These are phyloP conservation scores for Gossypium lobatum DNA, from an alignment of 441 rosid genomes.

Conservation along the genomic window DNA sequence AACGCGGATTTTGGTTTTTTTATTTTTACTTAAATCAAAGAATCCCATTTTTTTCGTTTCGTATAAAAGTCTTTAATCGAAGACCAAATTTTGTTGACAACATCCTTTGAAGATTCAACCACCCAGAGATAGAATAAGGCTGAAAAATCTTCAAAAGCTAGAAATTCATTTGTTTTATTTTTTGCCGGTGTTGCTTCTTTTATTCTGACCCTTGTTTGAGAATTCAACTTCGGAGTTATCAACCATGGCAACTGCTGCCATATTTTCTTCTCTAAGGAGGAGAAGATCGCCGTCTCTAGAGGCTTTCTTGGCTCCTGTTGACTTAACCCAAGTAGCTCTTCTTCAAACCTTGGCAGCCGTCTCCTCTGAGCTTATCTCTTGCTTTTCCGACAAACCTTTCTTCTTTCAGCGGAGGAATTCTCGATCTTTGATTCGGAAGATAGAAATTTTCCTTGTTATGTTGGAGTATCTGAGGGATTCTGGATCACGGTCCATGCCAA, in stretches of 20 bases:
- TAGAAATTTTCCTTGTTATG: conserved; percentile 55
- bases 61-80: neutral
- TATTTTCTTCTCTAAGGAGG: conserved; percentile 72
- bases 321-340: conserved; percentile 62
- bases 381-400: conserved; percentile 33
- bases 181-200: neutral
- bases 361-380: conserved; percentile 53
- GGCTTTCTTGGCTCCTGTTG: conserved; percentile 79
- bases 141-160: neutral
- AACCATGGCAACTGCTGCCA: conserved; percentile 80
- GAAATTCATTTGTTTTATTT: neutral
- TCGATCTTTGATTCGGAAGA: conserved; percentile 61
- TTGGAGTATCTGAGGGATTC: conserved; percentile 61
- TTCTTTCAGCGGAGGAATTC: conserved; percentile 65
- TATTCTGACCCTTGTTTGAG: neutral
- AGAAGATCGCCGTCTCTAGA: conserved; percentile 70
- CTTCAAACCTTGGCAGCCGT: conserved; percentile 55
- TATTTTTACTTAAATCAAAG: neutral
- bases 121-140: neutral
- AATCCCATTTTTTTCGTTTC: neutral
- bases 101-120: conserved; percentile 21
- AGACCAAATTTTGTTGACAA: conserved; percentile 1
- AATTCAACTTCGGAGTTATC: conserved; percentile 6
- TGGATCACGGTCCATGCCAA: conserved; percentile 20
- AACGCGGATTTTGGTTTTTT: conserved; percentile 32